Evolutionary conservation across 78 protist species (phyloP), one percentile per base, ranked within the genome.

Genomic region (Dictyostelium brefeldianum): DNA sequence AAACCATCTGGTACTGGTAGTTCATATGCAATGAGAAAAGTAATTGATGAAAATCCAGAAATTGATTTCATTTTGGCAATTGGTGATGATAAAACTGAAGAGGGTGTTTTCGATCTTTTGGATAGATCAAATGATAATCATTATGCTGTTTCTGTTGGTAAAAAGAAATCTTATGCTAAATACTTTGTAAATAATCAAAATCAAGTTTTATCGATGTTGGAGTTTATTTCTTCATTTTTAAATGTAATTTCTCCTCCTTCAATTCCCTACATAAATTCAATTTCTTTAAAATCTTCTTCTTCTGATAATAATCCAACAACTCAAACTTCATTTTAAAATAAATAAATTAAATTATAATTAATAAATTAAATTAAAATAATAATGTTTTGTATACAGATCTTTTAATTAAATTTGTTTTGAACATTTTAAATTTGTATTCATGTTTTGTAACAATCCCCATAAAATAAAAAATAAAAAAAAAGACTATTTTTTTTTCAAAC

Each of bases 1-100:
- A 84, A 59, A 57, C 91, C 91, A 54, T 74, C 83, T 2, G 91
- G 91, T 27, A 74, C 67, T 17, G 78, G 91, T 31, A 84, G 67
- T 11, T 69, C 77, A 27, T n/a, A 17, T 5, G 83, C 82, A 10
- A 74, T 84, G 91, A 71, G 59, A 51, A 74, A 46, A 51, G 67
- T 84, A 2, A 47, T 84, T 8, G 65, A 84, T 15, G 91, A 84
- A 29, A 74, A 84, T 20, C 73, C 70, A 43, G 82, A 84, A 25
- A 51, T 57, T 36, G 91, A 84, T 57, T 84, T 84, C 62, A 71
- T 84, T 29, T 54, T 84, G 4, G 73, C 82, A 43, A 54, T 84
- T 41, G 91, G 91, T 17, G 78, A 74, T 74, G 91, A 74, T 6
- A 62, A 31, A 22, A 84, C 91, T 22, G 82, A 74, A 22, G 41